Percentiles rank a stretch among this genome's conserved stretches.
phyloP scores from a whole-genome alignment of 2,329 filamentous ascomycete genomes.

The Fusarium virguliforme region DNA sequence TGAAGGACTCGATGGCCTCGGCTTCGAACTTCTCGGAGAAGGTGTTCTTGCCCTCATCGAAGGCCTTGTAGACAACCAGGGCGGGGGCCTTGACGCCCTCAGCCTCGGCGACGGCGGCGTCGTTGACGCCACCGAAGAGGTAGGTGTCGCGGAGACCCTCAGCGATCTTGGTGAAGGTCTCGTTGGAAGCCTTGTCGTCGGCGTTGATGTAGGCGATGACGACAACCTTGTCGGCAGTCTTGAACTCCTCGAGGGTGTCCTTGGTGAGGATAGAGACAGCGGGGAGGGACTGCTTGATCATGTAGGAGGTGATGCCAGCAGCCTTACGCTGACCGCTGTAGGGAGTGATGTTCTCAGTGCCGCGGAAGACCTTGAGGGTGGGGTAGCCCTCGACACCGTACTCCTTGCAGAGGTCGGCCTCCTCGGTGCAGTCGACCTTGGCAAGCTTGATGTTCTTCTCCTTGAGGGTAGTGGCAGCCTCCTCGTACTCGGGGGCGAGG shows the following conservation, averaged over 20 bases:
- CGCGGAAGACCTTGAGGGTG: constrained; percentile 99
- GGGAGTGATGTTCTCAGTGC: constrained; percentile 82
- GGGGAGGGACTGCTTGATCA: constrained; percentile 97
- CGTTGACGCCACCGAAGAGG: constrained; percentile 91
- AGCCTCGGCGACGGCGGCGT: constrained; percentile 86
- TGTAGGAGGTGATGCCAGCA: constrained; percentile 84
- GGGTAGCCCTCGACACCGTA: constrained; percentile 98
- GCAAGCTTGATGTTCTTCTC: constrained; percentile 88
- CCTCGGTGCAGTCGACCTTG: constrained; percentile 96
- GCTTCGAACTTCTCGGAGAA: constrained; percentile 85
- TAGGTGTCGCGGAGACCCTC: constrained; percentile 89
- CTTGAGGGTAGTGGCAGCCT: constrained; percentile 86
- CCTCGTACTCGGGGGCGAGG: constrained; percentile 92
- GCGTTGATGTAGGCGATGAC: constrained; percentile 89
- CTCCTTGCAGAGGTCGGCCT: constrained; percentile 90
- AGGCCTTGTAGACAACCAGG: constrained; percentile 96
- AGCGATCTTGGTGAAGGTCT: constrained; percentile 83
- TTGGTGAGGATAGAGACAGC: constrained; percentile 88
- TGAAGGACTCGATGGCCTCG: constrained; percentile 85
- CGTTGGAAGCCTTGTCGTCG: constrained; percentile 87
- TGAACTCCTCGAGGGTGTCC: constrained; percentile 94
- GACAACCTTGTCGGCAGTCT: constrained; percentile 97
- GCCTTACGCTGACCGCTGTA: constrained; percentile 94
- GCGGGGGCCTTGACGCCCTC: constrained; percentile 91
- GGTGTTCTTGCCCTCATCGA: constrained; percentile 94